phyloP scores from a whole-genome alignment of 345 rosid species.

The Eucalyptus polyanthemos region DNA sequence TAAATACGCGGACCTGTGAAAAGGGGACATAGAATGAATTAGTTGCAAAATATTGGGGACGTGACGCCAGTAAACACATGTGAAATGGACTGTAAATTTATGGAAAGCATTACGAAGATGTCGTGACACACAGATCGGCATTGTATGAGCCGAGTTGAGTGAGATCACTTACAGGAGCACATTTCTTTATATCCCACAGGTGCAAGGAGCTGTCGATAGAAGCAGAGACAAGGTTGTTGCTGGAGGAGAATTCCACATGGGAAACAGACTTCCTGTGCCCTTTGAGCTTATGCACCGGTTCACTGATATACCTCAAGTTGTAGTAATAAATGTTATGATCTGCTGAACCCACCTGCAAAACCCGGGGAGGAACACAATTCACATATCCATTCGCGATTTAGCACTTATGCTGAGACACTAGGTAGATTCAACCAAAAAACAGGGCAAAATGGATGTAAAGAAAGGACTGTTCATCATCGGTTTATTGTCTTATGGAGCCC shows the following conservation, averaged over 20 bases:
- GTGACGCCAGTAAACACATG: not conserved
- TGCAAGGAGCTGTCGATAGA: slow-evolving; percentile 44
- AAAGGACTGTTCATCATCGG: not conserved
- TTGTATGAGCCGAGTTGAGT: not conserved
- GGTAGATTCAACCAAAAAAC: not conserved
- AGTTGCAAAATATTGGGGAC: not conserved
- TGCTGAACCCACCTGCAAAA: slow-evolving; percentile 51
- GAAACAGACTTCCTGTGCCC: slow-evolving; percentile 62
- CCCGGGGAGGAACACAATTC: not conserved
- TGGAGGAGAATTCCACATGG: slow-evolving; percentile 52
- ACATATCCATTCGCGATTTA: not conserved
- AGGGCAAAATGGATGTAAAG: not conserved
- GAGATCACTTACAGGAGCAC: slow-evolving; percentile 24
- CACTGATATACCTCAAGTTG: slow-evolving; percentile 38
- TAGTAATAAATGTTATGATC: slow-evolving; percentile 53
- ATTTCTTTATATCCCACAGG: slow-evolving; percentile 53
- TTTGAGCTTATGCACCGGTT: slow-evolving; percentile 38
- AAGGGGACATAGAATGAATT: not conserved
- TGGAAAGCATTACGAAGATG: not conserved
- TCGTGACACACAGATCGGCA: not conserved
- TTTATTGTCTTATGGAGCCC: not conserved
- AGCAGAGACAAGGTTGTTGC: slow-evolving; percentile 52
- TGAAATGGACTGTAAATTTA: not conserved
- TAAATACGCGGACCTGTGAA: slow-evolving; percentile 32
- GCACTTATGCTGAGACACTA: not conserved